phyloP scores from a whole-genome alignment of 768 basidiomycete species.

The Hygrocybe coccinea region DNA sequence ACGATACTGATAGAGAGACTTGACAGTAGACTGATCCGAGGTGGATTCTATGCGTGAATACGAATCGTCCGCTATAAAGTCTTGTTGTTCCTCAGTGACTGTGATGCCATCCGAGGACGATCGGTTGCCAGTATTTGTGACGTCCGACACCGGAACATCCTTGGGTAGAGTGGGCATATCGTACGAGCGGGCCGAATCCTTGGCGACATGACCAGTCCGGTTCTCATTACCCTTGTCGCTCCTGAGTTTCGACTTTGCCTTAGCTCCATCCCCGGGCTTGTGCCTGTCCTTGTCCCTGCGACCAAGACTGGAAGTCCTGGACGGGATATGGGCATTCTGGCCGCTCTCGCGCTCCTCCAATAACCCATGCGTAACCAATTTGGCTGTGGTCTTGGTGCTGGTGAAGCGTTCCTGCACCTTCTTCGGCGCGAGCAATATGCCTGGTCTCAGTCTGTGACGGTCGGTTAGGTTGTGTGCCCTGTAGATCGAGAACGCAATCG shows the following conservation, averaged over 20 bases:
- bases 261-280: conserved; percentile 20
- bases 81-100: background rate
- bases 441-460: conserved; percentile 7
- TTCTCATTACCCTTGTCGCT: conserved; percentile 23
- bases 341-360: conserved; percentile 42
- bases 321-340: conserved; percentile 13
- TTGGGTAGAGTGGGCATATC: background rate
- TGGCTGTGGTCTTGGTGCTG: conserved; percentile 66
- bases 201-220: conserved; percentile 23
- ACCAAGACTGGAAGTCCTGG: conserved; percentile 7
- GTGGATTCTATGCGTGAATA: background rate
- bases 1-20: conserved; percentile 11
- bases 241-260: conserved; percentile 23
- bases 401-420: conserved; percentile 77
- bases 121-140: background rate
- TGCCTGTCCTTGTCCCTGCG: conserved; percentile 33
- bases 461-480: conserved; percentile 43
- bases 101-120: no score
- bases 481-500: conserved; percentile 73
- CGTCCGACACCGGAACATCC: background rate
- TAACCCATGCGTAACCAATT: conserved; percentile 62
- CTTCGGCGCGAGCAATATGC: conserved; percentile 64
- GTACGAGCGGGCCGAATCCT: conserved; percentile 16
- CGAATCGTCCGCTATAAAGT: background rate
- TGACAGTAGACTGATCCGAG: conserved; percentile 4